These are phyloP conservation scores for Tetrapisispora nanseiensis DNA, from an alignment of 805 yeast species.

Conservation along the genomic window DNA sequence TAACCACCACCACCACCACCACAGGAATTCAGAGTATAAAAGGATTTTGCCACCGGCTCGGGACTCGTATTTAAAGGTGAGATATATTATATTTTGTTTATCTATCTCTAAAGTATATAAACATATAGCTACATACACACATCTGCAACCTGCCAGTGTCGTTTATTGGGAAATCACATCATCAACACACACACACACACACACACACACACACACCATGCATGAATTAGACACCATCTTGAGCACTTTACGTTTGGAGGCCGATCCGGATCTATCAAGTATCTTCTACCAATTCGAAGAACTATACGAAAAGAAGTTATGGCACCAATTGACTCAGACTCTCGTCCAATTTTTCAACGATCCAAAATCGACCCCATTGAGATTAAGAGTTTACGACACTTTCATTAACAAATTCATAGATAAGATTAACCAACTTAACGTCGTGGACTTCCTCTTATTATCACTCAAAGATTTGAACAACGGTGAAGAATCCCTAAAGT, in stretches of 20 bases:
- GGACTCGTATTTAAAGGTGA: too few relatives aligned
- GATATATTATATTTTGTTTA: too few relatives aligned
- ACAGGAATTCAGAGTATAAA: too few relatives aligned
- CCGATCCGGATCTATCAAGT: constrained; percentile 54
- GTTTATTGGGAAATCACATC: too few relatives aligned
- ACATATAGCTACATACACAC: not conserved
- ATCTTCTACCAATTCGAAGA: constrained; percentile 55
- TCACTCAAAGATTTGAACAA: constrained; percentile 39
- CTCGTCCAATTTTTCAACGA: constrained; percentile 52
- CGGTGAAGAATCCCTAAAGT: constrained; percentile 40
- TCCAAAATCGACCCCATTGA: constrained; percentile 42
- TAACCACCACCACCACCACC: too few relatives aligned
- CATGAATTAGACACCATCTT: constrained; percentile 24
- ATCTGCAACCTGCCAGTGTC: constrained; percentile 1
- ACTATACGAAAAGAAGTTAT: constrained; percentile 75
- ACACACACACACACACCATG: not conserved
- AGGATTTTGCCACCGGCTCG: too few relatives aligned
- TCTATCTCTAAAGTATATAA: not conserved
- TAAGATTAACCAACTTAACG: constrained; percentile 69
- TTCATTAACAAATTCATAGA: constrained; percentile 59
- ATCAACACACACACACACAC: not conserved
- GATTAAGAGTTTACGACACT: constrained; percentile 57
- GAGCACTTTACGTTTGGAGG: constrained; percentile 49
- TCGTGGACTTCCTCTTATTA: constrained; percentile 60
- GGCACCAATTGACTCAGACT: constrained; percentile 83